Conservation (phyloP, 2,329 filamentous ascomycete genomes). For the Sporothrix mexicana region DNA sequence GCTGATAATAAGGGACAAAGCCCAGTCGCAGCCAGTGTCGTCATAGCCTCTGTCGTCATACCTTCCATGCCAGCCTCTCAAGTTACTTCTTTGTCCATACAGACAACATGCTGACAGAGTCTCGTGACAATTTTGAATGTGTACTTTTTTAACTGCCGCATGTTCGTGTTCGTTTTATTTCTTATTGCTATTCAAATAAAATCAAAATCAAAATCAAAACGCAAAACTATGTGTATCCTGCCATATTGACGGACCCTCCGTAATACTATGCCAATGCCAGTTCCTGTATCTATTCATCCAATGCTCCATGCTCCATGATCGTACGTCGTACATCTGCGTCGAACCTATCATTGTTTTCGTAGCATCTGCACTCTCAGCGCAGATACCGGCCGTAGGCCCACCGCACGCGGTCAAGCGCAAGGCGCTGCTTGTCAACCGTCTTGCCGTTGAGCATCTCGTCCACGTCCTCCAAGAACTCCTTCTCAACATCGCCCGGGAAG, state of each 20-base stretch:
- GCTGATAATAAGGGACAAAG: conserved; percentile 5
- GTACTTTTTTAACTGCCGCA: background rate
- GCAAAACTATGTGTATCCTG: conserved; percentile 12
- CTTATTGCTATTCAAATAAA: background rate
- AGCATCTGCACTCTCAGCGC: conserved; percentile 33
- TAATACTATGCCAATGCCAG: conserved; percentile 6
- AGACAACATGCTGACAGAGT: background rate
- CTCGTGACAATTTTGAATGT: background rate
- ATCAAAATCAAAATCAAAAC: background rate
- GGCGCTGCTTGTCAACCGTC: conserved; percentile 77
- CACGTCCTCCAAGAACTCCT: conserved; percentile 88
- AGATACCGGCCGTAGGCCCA: conserved; percentile 90
- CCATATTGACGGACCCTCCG: background rate
- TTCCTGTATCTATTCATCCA: background rate
- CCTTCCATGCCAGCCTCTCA: background rate
- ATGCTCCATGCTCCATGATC: background rate
- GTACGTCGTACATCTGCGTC: no score
- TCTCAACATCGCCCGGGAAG: conserved; percentile 75
- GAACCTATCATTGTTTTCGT: no score
- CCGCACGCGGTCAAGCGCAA: conserved; percentile 79
- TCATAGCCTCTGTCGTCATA: conserved; percentile 18
- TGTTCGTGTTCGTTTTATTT: background rate
- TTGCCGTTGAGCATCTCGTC: conserved; percentile 84
- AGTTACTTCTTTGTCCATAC: background rate
- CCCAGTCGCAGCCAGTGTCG: background rate